Conservation (phyloP, 495 filamentous ascomycete genomes). For the Geoglossum glabrum region DNA sequence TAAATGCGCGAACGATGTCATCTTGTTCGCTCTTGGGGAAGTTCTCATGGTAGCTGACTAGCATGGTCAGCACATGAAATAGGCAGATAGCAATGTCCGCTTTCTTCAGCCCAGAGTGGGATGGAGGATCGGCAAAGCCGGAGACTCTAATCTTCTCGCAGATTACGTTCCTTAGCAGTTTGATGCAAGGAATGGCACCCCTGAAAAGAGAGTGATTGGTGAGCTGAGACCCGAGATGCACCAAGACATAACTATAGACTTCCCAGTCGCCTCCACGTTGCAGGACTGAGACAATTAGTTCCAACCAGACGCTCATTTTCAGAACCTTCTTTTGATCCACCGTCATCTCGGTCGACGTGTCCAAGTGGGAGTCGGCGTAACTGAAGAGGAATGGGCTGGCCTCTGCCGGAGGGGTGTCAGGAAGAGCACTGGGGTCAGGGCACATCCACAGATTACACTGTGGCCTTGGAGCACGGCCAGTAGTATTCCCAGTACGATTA, state of each 20-base stretch:
- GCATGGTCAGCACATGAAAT: conserved; percentile 62
- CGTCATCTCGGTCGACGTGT: conserved; percentile 5
- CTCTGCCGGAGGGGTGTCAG: conserved; percentile 19
- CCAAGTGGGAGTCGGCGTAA: conserved; percentile 13
- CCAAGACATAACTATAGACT: conserved; percentile 74
- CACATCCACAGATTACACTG: conserved; percentile 37
- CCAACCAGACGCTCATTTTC: conserved; percentile 55
- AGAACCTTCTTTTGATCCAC: conserved; percentile 19
- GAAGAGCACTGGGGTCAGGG: conserved; percentile 10
- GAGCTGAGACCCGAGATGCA: conserved; percentile 72
- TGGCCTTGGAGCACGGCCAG: conserved; percentile 18
- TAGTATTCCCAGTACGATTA: conserved; percentile 13
- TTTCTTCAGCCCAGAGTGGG: conserved; percentile 55
- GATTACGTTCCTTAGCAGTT: conserved; percentile 51
- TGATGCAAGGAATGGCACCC: conserved; percentile 48
- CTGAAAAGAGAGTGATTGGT: conserved; percentile 74
- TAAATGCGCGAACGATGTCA: conserved; percentile 67
- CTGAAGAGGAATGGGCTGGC: conserved; percentile 25
- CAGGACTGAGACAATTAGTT: conserved; percentile 50
- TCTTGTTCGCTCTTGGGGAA: conserved; percentile 76
- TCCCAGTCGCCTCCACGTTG: conserved; percentile 78
- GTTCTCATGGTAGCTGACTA: conserved; percentile 69
- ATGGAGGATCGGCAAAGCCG: conserved; percentile 56
- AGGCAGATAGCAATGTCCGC: conserved; percentile 76
- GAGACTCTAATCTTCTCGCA: conserved; percentile 63